Percentiles rank a stretch among this genome's conserved stretches.
These are phyloP conservation scores for Trichoderma pleuroti DNA, from an alignment of 2,329 filamentous ascomycete species.

Conservation along the genomic window DNA sequence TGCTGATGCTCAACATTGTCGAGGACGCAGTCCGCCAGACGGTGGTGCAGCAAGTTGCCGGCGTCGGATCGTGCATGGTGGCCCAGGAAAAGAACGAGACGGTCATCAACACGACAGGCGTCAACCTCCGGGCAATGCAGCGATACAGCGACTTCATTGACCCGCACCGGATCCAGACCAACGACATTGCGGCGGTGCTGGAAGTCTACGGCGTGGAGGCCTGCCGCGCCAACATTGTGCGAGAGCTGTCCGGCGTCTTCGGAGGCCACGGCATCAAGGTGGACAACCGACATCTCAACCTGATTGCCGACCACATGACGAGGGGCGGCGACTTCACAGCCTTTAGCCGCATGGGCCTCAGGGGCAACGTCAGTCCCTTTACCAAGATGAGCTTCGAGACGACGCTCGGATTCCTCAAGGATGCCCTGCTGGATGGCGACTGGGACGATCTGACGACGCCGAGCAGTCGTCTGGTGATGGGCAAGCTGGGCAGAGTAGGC, in stretches of 20 bases:
- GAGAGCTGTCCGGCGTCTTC: slow-evolving; percentile 84
- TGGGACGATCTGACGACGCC: slow-evolving; percentile 85
- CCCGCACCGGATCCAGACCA: slow-evolving; percentile 81
- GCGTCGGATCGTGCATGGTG: slow-evolving; percentile 68
- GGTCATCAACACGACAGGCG: slow-evolving; percentile 74
- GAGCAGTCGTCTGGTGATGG: slow-evolving; percentile 83
- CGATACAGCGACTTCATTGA: slow-evolving; percentile 81
- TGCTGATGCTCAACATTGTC: slow-evolving; percentile 88
- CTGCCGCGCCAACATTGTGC: slow-evolving; percentile 79
- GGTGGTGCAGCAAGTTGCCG: slow-evolving; percentile 81
- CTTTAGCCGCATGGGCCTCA: slow-evolving; percentile 88
- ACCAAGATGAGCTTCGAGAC: slow-evolving; percentile 99
- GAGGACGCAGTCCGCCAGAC: slow-evolving; percentile 75
- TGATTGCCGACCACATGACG: slow-evolving; percentile 99
- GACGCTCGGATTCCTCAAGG: slow-evolving; percentile 87
- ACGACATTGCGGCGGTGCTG: slow-evolving; percentile 86
- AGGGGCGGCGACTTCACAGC: slow-evolving; percentile 81
- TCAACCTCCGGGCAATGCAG: slow-evolving; percentile 89
- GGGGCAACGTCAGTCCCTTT: slow-evolving; percentile 81
- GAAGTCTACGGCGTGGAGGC: slow-evolving; percentile 89
- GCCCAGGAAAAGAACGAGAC: slow-evolving; percentile 56
- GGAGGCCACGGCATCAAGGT: slow-evolving; percentile 86
- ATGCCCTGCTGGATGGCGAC: slow-evolving; percentile 86
- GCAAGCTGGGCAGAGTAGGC: slow-evolving; percentile 75
- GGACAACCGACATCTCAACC: slow-evolving; percentile 85